phyloP scores from a whole-genome alignment of 768 basidiomycete genomes.

The Tricholoma sp. region DNA sequence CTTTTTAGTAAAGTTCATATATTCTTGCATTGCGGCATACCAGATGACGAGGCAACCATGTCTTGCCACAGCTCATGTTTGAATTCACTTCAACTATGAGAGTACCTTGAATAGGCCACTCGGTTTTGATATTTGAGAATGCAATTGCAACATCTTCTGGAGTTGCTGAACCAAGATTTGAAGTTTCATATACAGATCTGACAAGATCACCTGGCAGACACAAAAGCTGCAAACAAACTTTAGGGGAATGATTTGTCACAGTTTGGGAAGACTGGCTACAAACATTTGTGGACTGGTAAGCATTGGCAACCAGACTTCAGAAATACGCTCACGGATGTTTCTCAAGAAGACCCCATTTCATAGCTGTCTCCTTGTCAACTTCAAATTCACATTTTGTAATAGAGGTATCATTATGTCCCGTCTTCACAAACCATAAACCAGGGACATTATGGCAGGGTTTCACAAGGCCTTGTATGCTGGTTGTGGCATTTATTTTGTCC shows the following conservation, averaged over 20 bases:
- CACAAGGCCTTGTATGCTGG: neutral
- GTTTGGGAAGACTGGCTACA: neutral
- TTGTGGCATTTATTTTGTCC: neutral
- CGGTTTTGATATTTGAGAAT: constrained; percentile 19
- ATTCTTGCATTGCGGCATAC: constrained; percentile 24
- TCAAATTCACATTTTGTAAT: constrained; percentile 32
- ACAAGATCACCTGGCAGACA: constrained; percentile 27
- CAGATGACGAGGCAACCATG: constrained; percentile 40
- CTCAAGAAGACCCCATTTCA: constrained; percentile 26
- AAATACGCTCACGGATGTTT: constrained; percentile 11
- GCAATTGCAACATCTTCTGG: constrained; percentile 21
- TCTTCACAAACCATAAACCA: constrained; percentile 35
- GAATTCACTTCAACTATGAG: constrained; percentile 44
- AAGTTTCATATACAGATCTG: constrained; percentile 13
- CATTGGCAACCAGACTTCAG: neutral
- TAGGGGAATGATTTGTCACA: constrained; percentile 3
- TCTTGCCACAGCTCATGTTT: constrained; percentile 23
- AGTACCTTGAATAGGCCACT: constrained; percentile 44
- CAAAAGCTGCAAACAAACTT: constrained; percentile 28
- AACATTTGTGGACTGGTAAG: neutral
- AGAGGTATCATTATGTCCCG: constrained; percentile 25
- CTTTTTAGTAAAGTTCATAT: neutral
- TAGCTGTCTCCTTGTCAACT: constrained; percentile 30
- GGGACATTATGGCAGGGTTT: constrained; percentile 32
- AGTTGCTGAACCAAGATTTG: constrained; percentile 13